Base-by-base conservation (phyloP, 345 rosid species). In the Geranium brycei region DNA sequence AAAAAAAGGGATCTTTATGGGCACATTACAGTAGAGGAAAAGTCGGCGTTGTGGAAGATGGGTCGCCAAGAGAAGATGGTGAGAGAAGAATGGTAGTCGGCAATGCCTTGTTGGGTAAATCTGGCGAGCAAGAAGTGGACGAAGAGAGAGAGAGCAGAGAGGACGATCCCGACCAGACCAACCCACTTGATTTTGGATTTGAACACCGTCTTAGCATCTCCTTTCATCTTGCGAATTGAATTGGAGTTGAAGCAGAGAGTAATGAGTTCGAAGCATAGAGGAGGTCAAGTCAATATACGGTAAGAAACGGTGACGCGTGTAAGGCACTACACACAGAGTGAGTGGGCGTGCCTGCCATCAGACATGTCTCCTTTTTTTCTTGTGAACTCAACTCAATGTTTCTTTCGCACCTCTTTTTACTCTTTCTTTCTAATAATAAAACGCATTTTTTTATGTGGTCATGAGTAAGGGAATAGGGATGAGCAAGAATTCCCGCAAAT, bases 41-140 rank as follows among this genome's bases (percentile, higher is more conserved):
- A 66, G 70, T 81, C 85, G 32, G 81, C 62, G 71, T 75, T 75
- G 51, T 90, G 95, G 68, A 88, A 88, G 75, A 89, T 73, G 65
- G 99, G 99, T 75, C 95, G 78, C 99, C 99, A 93, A 57, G 99
- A 87, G 72, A 93, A 93, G 79, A 93, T 81, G 58, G 96, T 87
- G 70, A 90, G 67, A 16, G 97, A 91, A 59, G 96, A 78, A 11
- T 87, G 89, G 81, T 82, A 90, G n/a, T 90, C 95, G 0, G 88
- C 73, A 79, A 80, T 64, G 69, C 87, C 90, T 17, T 75, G 80
- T 32, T 85, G 79, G 0, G 93, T 86, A 77, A 86, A 86, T 78
- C 91, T 86, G 28, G 99, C 90, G 17, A 93, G 95, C 66, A 87
- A 78, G 66, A 93, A 85, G 68, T 90, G 99, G 3, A 86, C 83